Conservation (phyloP, 1,284 basidiomycete genomes). For the Ustilago nuda region DNA sequence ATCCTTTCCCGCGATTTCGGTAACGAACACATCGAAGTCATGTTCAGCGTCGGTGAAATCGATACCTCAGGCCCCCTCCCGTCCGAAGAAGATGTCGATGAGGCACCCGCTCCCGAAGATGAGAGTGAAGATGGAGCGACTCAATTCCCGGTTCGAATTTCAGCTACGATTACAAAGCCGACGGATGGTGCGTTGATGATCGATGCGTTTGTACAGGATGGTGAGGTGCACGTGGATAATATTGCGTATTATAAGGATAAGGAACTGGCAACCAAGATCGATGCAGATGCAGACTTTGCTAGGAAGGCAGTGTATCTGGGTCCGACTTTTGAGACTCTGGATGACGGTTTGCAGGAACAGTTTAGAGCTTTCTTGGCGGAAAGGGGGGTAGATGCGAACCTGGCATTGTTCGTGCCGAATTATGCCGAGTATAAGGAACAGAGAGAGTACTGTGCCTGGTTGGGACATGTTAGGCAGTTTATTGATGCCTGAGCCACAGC, state of each 20-base stretch:
- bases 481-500: conserved; percentile 74
- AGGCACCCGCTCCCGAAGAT: conserved; percentile 63
- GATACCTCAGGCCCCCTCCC: conserved; percentile 53
- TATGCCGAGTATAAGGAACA: conserved; percentile 69
- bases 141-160: conserved; percentile 78
- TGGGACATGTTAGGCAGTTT: conserved; percentile 84
- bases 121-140: conserved; percentile 53
- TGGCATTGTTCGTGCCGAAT: conserved; percentile 73
- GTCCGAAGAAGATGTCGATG: conserved; percentile 70
- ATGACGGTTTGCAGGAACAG: conserved; percentile 84
- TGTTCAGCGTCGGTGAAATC: conserved; percentile 66
- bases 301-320: conserved; percentile 91
- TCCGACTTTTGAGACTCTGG: conserved; percentile 91
- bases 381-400: conserved; percentile 83
- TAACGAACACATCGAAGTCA: conserved; percentile 76
- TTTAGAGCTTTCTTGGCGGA: conserved; percentile 85
- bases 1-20: conserved; percentile 84
- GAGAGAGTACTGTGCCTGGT: conserved; percentile 87
- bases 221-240: conserved; percentile 87
- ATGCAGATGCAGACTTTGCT: conserved; percentile 91
- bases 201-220: conserved; percentile 73
- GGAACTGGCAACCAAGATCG: conserved; percentile 80
- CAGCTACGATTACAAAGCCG: conserved; percentile 86
- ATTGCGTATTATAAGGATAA: conserved; percentile 84
- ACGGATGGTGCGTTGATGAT: conserved; percentile 61